Percentiles rank a stretch among this genome's conserved stretches.
These are phyloP conservation scores for Cercospora nicotianae DNA, from an alignment of 2,329 filamentous ascomycete genomes.

Conservation along the genomic window DNA sequence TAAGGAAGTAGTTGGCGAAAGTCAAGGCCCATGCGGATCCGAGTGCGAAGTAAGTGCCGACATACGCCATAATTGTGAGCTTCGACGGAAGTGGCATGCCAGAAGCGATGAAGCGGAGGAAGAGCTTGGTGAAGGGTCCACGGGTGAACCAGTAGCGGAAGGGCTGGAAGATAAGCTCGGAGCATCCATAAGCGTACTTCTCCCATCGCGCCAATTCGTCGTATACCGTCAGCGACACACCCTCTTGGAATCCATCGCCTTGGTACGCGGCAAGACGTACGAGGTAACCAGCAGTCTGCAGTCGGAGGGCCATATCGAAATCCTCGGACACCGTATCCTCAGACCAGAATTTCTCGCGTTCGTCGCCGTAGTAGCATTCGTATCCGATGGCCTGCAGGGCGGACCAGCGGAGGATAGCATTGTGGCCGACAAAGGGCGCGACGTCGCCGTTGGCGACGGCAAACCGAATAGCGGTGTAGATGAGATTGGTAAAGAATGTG, in stretches of 20 bases:
- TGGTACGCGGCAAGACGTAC: conserved; percentile 72
- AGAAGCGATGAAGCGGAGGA: conserved; percentile 70
- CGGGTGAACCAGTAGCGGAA: conserved; percentile 69
- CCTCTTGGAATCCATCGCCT: conserved; percentile 77
- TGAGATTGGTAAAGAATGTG: conserved; percentile 58
- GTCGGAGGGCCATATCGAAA: conserved; percentile 77
- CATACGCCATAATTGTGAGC: conserved; percentile 73
- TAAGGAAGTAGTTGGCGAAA: conserved; percentile 70
- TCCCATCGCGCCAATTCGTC: conserved; percentile 84
- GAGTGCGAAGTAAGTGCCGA: conserved; percentile 78
- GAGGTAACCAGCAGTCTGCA: conserved; percentile 71
- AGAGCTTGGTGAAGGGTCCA: conserved; percentile 77
- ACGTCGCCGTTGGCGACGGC: conserved; percentile 76
- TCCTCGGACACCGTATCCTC: conserved; percentile 78
- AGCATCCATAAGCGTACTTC: conserved; percentile 83
- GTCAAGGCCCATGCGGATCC: conserved; percentile 74
- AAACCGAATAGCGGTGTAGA: conserved; percentile 75
- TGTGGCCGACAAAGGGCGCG: conserved; percentile 78
- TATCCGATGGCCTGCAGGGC: conserved; percentile 74
- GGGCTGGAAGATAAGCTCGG: conserved; percentile 78
- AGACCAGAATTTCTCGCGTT: conserved; percentile 75
- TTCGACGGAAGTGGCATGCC: conserved; percentile 74
- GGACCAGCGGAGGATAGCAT: conserved; percentile 72
- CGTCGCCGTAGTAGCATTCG: conserved; percentile 62
- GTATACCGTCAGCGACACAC: conserved; percentile 80